phyloP scores from a whole-genome alignment of 345 rosid species.

The Linum usitatissimum region DNA sequence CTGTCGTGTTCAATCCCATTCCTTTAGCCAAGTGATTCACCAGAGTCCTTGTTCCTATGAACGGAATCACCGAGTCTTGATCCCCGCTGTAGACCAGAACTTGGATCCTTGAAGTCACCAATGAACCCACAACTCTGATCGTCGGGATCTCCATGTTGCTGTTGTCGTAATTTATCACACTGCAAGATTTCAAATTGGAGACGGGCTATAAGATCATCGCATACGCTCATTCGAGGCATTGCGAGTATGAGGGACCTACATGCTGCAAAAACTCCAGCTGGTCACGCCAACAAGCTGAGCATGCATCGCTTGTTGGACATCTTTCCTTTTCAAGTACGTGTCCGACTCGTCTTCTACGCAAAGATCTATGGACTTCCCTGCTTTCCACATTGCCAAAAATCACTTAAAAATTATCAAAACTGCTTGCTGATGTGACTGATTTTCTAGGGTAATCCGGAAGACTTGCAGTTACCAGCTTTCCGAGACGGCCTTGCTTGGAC shows the following conservation, averaged over 20 bases:
- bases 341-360: conserved; percentile 9
- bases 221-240: too few relatives aligned
- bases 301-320: conserved; percentile 19
- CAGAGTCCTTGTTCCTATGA: conserved; percentile 8
- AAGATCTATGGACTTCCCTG: conserved; percentile 7
- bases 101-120: conserved; percentile 11
- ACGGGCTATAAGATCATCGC: too few relatives aligned
- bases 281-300: conserved; percentile 17
- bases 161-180: conserved; percentile 10
- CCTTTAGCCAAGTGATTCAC: conserved; percentile 12
- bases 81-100: conserved; percentile 19
- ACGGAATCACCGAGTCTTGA: conserved; percentile 15
- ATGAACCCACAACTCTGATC: conserved; percentile 12
- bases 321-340: conserved; percentile 14
- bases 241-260: conserved; percentile 8
- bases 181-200: not conserved
- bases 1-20: conserved; percentile 5
- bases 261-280: conserved; percentile 13
- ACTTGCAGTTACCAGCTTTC: conserved; percentile 11
- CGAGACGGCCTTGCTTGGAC: not conserved
- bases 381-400: too few relatives aligned
- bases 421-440: too few relatives aligned
- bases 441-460: too few relatives aligned
- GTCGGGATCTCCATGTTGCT: conserved; percentile 14
- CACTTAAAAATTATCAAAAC: too few relatives aligned